These are phyloP conservation scores for Cinnamomum micranthum DNA, from an alignment of 164 flowering plant genomes.

Conservation along the genomic window DNA sequence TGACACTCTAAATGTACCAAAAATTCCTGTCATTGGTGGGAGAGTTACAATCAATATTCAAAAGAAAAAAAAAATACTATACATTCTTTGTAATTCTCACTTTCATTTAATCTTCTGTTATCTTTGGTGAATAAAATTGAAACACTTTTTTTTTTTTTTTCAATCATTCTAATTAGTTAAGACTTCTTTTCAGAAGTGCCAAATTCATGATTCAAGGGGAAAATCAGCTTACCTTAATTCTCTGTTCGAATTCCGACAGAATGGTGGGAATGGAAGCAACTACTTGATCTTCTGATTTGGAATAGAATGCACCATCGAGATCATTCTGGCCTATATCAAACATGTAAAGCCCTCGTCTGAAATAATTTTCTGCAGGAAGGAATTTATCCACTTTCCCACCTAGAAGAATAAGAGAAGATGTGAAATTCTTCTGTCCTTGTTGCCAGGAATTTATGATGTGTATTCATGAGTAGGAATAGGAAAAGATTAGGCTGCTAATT, in stretches of 20 bases:
- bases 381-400: slow-evolving; percentile 53
- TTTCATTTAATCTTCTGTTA: background rate
- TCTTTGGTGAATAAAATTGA: too few relatives aligned
- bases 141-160: too few relatives aligned
- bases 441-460: background rate
- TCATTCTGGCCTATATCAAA: slow-evolving; percentile 98
- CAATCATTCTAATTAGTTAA: too few relatives aligned
- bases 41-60: too few relatives aligned
- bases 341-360: slow-evolving; percentile 72
- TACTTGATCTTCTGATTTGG: slow-evolving; percentile 79
- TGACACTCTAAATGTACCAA: too few relatives aligned
- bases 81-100: background rate
- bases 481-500: background rate
- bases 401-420: slow-evolving; percentile 18
- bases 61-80: too few relatives aligned
- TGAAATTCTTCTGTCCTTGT: background rate
- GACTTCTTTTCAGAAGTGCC: background rate
- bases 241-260: slow-evolving; percentile 62
- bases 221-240: slow-evolving; percentile 49
- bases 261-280: slow-evolving; percentile 77
- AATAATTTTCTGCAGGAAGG: slow-evolving; percentile 56
- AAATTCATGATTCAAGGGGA: background rate
- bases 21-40: too few relatives aligned
- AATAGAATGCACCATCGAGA: slow-evolving; percentile 84
- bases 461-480: background rate